Evolutionary conservation across 2,329 filamentous ascomycete species (phyloP), one percentile per base, ranked within the genome.

Genomic region (Penicillium nordicum): DNA sequence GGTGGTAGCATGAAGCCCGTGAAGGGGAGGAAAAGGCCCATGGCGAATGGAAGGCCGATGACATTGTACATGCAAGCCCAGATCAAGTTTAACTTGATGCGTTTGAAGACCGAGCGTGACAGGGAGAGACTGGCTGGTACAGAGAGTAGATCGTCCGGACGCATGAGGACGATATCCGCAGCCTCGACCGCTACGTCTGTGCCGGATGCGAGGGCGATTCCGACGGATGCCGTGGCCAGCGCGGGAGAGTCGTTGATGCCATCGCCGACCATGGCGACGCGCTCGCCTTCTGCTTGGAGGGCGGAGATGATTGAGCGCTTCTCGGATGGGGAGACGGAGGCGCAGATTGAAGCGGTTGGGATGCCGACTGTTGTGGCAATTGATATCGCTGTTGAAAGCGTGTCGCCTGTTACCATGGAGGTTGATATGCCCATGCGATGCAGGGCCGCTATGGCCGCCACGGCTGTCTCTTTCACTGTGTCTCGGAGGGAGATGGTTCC

Each of bases 151-250:
- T 97, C 88, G 61, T 92, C 89, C 0, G 90, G 89, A 3, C 89
- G 87, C 93, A 99, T 99, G 53, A 99, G 86, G 16, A 99, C 94
- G 18, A 99, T 86, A 67, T 96, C 92, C 0, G 94, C 94, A 1
- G 94, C 94, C 77, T 97, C 94, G 86, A 99, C 96, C 48, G 94
- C 94, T 1, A 99, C 93, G 71, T 97, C 94, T 0, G 94, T 97
- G 55, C 94, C 94, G 8, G 88, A 92, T 5, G 90, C 84, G 74
- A 99, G 90, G 56, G 92, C 92, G 64, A 99, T 96, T 61, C 94
- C 94, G 29, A 97, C 86, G 65, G 96, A 87, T 11, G 94, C 92
- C 0, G 92, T 96, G 0, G 92, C 94, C 11, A 99, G 84, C 0
- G 94, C 94, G 0, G 94, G 94, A 0, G 92, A 96, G 78, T 99